Evolutionary conservation across 1,284 basidiomycete genomes (phyloP), one percentile per base, ranked within the genome.

Genomic region (Athelia psychrophila): DNA sequence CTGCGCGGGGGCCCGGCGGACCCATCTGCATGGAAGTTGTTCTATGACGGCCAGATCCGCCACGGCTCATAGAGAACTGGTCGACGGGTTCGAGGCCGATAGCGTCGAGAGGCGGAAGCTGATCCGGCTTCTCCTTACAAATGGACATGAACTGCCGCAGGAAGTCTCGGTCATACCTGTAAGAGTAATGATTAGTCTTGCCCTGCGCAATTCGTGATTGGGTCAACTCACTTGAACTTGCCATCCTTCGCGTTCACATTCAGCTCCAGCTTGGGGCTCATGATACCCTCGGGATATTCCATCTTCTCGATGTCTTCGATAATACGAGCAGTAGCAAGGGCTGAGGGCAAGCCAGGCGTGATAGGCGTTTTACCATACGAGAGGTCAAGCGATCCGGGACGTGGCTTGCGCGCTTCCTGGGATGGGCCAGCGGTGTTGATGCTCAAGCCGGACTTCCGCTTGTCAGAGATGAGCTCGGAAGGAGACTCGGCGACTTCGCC

Each of bases 121-220:
- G 81, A 52, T 90, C 91, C 1, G 97, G 96, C 72, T 95, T 96
- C 71, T 98, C 95, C 70, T 88, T 92, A 79, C 95, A 99, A 52
- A 97, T 77, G 38, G 77, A 76, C 93, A 98, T 97, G 76, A 99
- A 99, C 68, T 99, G 97, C 57, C 99, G 74, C 27, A 99, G 79
- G 84, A 99, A 99, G 42, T 96, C 93, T 47, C 96, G 93, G 71
- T 98, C 95, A 70, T 99, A 99, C 62, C 95, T 91, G 50, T 16
- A 44, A 44, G 52, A 6, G n/a, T 16, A 42, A n/a, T n/a, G 9
- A 42, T n/a, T 16, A 42, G 20, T n/a, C n/a, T n/a, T n/a, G n/a
- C 48, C 24, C 36, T 40, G 40, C 3, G n/a, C 25, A 30, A 20
- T 47, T n/a, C 52, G 36, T 24, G 30, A 22, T 47, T 15, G 49